Base-by-base conservation (phyloP, 2,329 filamentous ascomycete genomes). In the Pseudocercospora fuligena region DNA sequence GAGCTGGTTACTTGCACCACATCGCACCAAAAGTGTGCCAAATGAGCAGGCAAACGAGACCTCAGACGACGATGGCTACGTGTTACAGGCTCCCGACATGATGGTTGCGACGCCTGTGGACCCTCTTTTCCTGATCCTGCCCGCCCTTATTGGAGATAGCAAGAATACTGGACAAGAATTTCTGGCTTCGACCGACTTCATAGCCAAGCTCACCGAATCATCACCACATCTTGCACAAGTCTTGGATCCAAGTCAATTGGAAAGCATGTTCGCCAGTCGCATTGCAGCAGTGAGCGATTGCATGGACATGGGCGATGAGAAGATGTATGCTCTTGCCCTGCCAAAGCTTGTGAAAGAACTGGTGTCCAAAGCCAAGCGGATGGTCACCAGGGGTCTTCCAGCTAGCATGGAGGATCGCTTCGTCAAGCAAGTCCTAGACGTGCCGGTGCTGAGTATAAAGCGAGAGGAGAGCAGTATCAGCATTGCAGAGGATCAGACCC, bases 31-130 rank as follows among this genome's bases (percentile, higher is more conserved):
- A 12, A 61, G 61, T 9, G 46, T 14, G 47, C 54, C 40, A 27
- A 21, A 54, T 25, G 40, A 40, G 25, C 69, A 73, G 63, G 56
- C 51, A 61, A 69, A 61, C n/a, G 31, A 65, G 8, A 47, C 54
- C 19, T 21, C 12, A 3, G 47, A 56, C 21, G 65, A 69, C 23
- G 60, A 63, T 46, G 87, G 85, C 12, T 87, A 87, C 70, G 80
- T 92, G 25, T 85, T 89, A 36, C 89, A 89, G 73, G 85, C 84
- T 51, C 88, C 92, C 36, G 89, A 93, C 66, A 81, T 98, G n/a
- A 90, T 91, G 73, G 80, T 98, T 66, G 92, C 94, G 8, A 97
- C 95, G 1, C 87, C 89, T 1, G 83, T 97, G 63, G 95, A 99
- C 78, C 86, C 92, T 5, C 76, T 97, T 2, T 98, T 98, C 80